Evolutionary conservation across 2,329 filamentous ascomycete species (phyloP).

Genomic region (Beauveria brongniartii): DNA sequence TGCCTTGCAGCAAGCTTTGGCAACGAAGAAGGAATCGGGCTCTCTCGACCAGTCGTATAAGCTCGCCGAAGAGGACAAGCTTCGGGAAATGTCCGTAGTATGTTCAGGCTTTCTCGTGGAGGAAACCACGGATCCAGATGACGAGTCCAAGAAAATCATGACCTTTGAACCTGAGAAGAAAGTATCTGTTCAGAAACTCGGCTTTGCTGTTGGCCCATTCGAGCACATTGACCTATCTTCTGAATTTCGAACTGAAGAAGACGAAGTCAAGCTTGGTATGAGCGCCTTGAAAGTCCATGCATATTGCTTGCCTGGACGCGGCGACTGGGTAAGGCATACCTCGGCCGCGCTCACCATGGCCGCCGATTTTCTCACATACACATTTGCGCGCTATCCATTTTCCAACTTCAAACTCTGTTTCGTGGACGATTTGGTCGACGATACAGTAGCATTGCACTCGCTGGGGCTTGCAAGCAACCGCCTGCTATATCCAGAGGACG

Average conservation of each 20-base stretch:
- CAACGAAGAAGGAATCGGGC: slow-evolving; percentile 30
- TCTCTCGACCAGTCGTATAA: slow-evolving; percentile 29
- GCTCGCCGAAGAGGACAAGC: slow-evolving; percentile 69
- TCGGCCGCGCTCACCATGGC: slow-evolving; percentile 77
- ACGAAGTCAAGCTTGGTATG: slow-evolving; percentile 82
- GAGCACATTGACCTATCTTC: slow-evolving; percentile 81
- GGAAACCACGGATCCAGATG: slow-evolving; percentile 67
- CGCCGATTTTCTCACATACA: slow-evolving; percentile 84
- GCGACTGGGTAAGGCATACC: slow-evolving; percentile 77
- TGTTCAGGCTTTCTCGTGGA: slow-evolving; percentile 86
- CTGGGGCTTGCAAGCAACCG: slow-evolving; percentile 82
- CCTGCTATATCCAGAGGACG: slow-evolving; percentile 73
- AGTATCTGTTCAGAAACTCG: slow-evolving; percentile 79
- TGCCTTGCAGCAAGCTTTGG: slow-evolving; percentile 45
- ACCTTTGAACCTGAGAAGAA: slow-evolving; percentile 71
- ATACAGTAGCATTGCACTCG: slow-evolving; percentile 70
- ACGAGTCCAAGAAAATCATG: slow-evolving; percentile 78
- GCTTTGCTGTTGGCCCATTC: slow-evolving; percentile 90
- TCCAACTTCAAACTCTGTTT: slow-evolving; percentile 90
- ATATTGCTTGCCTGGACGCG: slow-evolving; percentile 80
- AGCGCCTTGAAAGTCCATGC: slow-evolving; percentile 85
- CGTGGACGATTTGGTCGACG: slow-evolving; percentile 75
- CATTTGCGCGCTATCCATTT: slow-evolving; percentile 86
- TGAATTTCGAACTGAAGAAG: slow-evolving; percentile 80
- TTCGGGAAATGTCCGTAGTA: slow-evolving; percentile 80